Base-by-base conservation (phyloP, 176 grass and related monocot species). In the Saccharum spontaneum region DNA sequence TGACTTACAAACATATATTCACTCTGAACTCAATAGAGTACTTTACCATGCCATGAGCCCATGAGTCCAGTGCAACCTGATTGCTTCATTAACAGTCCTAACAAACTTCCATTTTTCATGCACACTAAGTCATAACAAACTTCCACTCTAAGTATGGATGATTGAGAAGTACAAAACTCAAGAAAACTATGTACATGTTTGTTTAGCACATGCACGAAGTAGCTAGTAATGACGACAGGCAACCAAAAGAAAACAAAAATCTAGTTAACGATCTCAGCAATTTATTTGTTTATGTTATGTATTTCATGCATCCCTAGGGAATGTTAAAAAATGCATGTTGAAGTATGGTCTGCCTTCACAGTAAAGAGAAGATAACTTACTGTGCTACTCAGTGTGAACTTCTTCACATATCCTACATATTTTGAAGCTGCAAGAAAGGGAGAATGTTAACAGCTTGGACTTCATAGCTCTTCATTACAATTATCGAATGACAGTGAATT, bases 341-440 rank as follows among this genome's bases (percentile, higher is more conserved):
- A 39, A 76, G 14, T 46, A 67, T 39, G 30, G 41, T 60, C 23
- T 50, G 55, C 61, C 30, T 68, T 59, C 74, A 83, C 22, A 68
- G 3, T 61, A 60, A 34, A 69, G 49, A 46, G 75, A 69, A 65
- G 57, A 54, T 15, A 88, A 87, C 93, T 92, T 83, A 98, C 93
- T 37, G 97, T 98, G 90, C 93, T 91, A 79, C 93, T 89, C 59
- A 96, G 82, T 23, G 93, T 94, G 82, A 98, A 98, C 85, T 95
- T 95, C 90, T 95, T 98, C 86, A 98, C 91, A 37, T 98, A 98
- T 81, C 93, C 97, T 45, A 89, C 91, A 87, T 95, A 98, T 89
- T 95, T 98, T n/a, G 93, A 98, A 90, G 97, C 93, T 98, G 91
- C 79, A 87, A 87, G 26, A 49, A 84, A 84, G 73, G 65, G 23